Percentiles rank a stretch among this genome's conserved stretches.
Conservation (phyloP, 2,329 filamentous ascomycete species). For the Sarocladium brachiariae region DNA sequence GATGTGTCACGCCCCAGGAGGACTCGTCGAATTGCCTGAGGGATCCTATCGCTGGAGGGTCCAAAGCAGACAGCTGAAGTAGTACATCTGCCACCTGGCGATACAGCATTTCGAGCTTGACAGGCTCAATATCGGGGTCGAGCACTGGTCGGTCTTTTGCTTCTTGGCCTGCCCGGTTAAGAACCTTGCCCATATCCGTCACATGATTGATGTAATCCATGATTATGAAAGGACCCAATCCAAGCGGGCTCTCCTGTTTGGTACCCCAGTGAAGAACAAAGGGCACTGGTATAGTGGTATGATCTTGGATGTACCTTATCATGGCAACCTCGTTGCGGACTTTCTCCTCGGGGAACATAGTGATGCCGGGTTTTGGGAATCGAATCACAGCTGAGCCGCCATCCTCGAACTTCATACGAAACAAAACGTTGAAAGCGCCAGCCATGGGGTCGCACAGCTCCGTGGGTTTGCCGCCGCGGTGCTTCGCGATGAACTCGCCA, state of each 20-base stretch:
- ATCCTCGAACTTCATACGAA: constrained; percentile 24
- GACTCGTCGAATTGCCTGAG: not conserved
- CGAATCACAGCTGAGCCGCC: constrained; percentile 19
- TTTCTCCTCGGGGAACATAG: constrained; percentile 28
- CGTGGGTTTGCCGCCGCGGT: constrained; percentile 17
- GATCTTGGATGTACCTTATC: constrained; percentile 23
- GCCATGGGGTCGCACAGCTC: constrained; percentile 18
- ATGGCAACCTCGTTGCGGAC: constrained; percentile 26
- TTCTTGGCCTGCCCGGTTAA: constrained; percentile 19
- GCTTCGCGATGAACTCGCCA: constrained; percentile 17
- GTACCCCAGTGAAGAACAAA: constrained; percentile 23
- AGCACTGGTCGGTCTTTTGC: constrained; percentile 22
- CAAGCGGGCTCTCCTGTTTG: constrained; percentile 23
- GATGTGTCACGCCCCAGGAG: not conserved
- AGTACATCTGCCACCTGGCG: constrained; percentile 33
- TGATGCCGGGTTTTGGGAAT: constrained; percentile 11
- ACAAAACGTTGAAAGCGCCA: constrained; percentile 24
- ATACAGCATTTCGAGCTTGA: constrained; percentile 28
- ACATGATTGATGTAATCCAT: constrained; percentile 24
- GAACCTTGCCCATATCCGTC: constrained; percentile 20
- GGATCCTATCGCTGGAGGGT: constrained; percentile 17
- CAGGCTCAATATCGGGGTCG: constrained; percentile 25
- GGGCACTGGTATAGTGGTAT: constrained; percentile 29
- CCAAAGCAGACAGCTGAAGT: constrained; percentile 29
- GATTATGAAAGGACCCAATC: constrained; percentile 20